Percentiles rank a stretch among this genome's conserved stretches.
Evolutionary conservation across 805 yeast genomes (phyloP).

Genomic region (Metschnikowia lunata): DNA sequence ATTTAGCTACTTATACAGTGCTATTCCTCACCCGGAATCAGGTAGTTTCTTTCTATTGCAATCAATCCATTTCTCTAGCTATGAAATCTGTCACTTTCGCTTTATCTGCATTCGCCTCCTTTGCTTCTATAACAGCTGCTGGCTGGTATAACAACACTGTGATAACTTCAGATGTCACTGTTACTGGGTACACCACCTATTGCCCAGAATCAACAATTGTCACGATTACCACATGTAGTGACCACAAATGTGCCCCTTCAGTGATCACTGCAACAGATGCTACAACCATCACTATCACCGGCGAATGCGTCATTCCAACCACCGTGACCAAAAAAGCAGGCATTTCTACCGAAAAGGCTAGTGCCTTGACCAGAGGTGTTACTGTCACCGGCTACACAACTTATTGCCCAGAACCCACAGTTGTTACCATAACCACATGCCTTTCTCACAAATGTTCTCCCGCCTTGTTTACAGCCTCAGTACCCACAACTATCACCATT

Average conservation of each 20-base stretch:
- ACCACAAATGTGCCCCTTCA: conserved; percentile 24
- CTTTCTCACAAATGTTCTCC: conserved; percentile 24
- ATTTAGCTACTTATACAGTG: too few species aligned
- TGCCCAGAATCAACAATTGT: conserved; percentile 34
- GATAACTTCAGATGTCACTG: conserved; percentile 24
- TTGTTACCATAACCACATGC: conserved; percentile 33
- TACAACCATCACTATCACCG: conserved; percentile 31
- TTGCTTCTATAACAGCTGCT: conserved; percentile 11
- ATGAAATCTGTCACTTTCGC: conserved; percentile 11
- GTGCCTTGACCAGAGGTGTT: background rate
- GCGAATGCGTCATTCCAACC: conserved; percentile 27
- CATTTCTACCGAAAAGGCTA: conserved; percentile 2
- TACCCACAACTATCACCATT: conserved; percentile 30
- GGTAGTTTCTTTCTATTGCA: conserved; percentile 23
- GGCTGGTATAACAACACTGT: conserved; percentile 16
- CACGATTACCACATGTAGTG: conserved; percentile 30
- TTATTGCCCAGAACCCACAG: conserved; percentile 20
- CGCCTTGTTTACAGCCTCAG: conserved; percentile 24
- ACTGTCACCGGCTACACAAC: conserved; percentile 5
- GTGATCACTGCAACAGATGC: conserved; percentile 26
- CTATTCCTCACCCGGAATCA: conserved; percentile 23
- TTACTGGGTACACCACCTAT: conserved; percentile 36
- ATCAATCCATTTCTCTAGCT: background rate
- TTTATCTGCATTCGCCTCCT: conserved; percentile 6
- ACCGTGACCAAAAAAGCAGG: background rate